A percentile compares a stretch with the other conserved stretches of the same genome.
Evolutionary conservation across 768 basidiomycete species (phyloP).

Genomic region (Lentinus tigrinus): DNA sequence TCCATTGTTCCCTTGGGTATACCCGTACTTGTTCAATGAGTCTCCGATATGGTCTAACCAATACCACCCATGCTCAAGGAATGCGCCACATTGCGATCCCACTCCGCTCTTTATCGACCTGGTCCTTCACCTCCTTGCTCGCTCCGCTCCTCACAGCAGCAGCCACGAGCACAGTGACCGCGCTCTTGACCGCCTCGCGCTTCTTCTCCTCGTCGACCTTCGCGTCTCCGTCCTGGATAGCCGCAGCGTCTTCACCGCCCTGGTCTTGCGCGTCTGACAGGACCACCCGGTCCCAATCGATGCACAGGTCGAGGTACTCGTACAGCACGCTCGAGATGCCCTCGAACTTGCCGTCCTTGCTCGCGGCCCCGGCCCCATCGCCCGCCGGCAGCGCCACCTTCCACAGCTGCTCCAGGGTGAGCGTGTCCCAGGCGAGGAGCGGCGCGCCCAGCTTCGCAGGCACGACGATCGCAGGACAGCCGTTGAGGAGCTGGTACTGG

Average conservation of each 20-base stretch:
- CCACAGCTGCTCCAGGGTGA: slow-evolving; percentile 61
- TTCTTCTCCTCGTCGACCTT: slow-evolving; percentile 24
- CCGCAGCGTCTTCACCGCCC: slow-evolving; percentile 19
- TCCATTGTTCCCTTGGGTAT: not conserved
- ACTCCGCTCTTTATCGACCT: slow-evolving; percentile 53
- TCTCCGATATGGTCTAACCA: not conserved
- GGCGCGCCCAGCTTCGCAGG: slow-evolving; percentile 61
- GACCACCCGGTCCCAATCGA: slow-evolving; percentile 58
- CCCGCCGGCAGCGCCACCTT: slow-evolving; percentile 42
- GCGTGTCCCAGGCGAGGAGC: slow-evolving; percentile 61
- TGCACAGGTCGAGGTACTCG: slow-evolving; percentile 60
- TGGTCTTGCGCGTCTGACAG: slow-evolving; percentile 28
- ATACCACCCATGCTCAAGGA: slow-evolving; percentile 31
- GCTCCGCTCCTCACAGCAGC: slow-evolving; percentile 51
- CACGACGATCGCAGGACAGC: slow-evolving; percentile 57
- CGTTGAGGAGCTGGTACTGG: slow-evolving; percentile 59
- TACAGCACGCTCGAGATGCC: slow-evolving; percentile 55
- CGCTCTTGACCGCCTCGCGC: slow-evolving; percentile 45
- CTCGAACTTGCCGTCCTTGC: slow-evolving; percentile 37
- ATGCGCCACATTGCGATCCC: slow-evolving; percentile 72
- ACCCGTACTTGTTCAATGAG: not conserved
- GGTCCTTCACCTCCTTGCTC: slow-evolving; percentile 54
- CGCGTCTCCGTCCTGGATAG: slow-evolving; percentile 17
- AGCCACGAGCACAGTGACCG: slow-evolving; percentile 50
- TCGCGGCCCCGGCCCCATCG: slow-evolving; percentile 30